Percentiles rank a stretch among this genome's conserved stretches.
Conservation (phyloP, 2,329 filamentous ascomycete genomes). For the Fusarium nanum region DNA sequence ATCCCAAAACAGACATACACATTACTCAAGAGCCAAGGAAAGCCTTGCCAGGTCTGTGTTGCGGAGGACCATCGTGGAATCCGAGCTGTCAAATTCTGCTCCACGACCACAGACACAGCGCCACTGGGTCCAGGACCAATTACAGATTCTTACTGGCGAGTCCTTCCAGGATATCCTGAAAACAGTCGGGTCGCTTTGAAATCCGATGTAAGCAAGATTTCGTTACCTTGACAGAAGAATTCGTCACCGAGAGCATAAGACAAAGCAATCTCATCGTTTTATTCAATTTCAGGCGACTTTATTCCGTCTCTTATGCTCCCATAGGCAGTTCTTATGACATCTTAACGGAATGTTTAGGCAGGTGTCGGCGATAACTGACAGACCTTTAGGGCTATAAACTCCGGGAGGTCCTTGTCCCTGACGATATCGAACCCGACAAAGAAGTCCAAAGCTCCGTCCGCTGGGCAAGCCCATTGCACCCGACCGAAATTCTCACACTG, state of each 20-base stretch:
- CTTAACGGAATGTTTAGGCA: too few species aligned
- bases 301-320: too few species aligned
- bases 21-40: not conserved
- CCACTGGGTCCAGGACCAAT: not conserved
- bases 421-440: not conserved
- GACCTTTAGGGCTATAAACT: not conserved
- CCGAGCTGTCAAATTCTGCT: not conserved
- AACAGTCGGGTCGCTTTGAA: not conserved
- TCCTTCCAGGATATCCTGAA: not conserved
- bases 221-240: not conserved
- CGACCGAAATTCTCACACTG: not conserved
- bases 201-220: not conserved
- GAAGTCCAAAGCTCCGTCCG: not conserved
- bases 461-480: not conserved
- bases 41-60: not conserved
- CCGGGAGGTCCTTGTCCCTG: not conserved
- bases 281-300: not conserved
- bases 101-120: not conserved
- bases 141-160: not conserved
- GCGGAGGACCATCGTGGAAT: not conserved
- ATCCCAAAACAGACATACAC: not conserved
- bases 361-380: not conserved
- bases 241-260: not conserved
- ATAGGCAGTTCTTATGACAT: too few species aligned
- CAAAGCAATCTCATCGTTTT: not conserved